These are phyloP conservation scores for Wickerhamomyces chaumierensis DNA, from an alignment of 805 yeast genomes.

Conservation along the genomic window DNA sequence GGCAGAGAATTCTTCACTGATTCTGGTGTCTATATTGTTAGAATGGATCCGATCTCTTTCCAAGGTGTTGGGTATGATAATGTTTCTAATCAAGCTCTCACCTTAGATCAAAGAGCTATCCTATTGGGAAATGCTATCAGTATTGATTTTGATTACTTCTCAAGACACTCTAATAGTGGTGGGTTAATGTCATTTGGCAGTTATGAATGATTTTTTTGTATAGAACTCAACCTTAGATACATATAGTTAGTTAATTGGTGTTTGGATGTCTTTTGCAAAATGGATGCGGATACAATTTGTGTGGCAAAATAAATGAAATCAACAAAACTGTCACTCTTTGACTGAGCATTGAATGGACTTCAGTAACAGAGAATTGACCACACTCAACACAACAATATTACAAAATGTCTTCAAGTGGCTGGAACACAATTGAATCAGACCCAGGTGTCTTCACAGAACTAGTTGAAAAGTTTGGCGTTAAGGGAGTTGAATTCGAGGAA, in stretches of 20 bases:
- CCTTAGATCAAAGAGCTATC: slow-evolving; percentile 76
- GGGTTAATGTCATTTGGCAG: slow-evolving; percentile 9
- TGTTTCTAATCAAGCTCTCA: slow-evolving; percentile 34
- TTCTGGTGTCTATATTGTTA: slow-evolving; percentile 80
- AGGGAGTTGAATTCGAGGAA: slow-evolving; percentile 46
- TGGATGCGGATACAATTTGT: no score
- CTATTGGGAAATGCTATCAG: slow-evolving; percentile 81
- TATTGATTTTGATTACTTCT: slow-evolving; percentile 91
- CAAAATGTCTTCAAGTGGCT: slow-evolving; percentile 17
- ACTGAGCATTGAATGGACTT: no score
- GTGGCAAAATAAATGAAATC: no score
- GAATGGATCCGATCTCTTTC: slow-evolving; percentile 70
- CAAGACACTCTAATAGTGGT: slow-evolving; percentile 64
- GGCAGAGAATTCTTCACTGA: slow-evolving; percentile 91
- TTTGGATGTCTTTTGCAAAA: no score
- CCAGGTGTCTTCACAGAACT: slow-evolving; percentile 58
- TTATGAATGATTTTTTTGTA: background rate
- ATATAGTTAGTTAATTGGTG: no score
- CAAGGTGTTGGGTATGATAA: slow-evolving; percentile 44
- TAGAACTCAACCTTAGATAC: no score
- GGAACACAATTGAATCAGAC: slow-evolving; percentile 61
- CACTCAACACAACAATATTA: no score
- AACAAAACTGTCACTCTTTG: no score
- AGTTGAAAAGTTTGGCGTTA: slow-evolving; percentile 41
- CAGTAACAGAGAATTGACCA: no score